Base-by-base conservation (phyloP, 768 basidiomycete genomes). In the Amanita fuliginea region DNA sequence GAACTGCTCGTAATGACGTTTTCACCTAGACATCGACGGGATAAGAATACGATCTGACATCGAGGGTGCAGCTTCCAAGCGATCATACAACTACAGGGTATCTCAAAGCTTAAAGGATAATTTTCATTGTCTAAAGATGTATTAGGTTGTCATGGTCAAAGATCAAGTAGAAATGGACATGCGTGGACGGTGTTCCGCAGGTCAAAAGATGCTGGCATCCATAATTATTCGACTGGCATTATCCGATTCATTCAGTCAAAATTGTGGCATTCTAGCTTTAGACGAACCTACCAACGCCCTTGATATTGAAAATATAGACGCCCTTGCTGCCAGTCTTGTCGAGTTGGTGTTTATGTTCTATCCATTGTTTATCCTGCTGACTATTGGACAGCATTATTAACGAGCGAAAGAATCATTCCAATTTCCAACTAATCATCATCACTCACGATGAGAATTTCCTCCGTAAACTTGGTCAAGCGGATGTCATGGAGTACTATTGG, bases 161-260 rank as follows among this genome's bases (percentile, higher is more conserved):
- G 94, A 97, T 62, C 87, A 93, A 59, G 94, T 97, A 6, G 95
- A 98, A 66, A 93, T 99, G 88, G 96, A 98, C 66, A 99, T 99
- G 96, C 83, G 96, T 50, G 96, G 96, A 21, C 81, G 96, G 54
- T 99, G 96, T 67, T 93, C 89, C 13, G 96, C 96, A 1, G 96
- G 96, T 0, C 96, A 99, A 67, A 99, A 99, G 69, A 97, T 98
- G 77, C 70, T 99, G 51, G 96, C 95, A 8, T 94, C 90, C 18
- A 97, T 98, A 65, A 91, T 98, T 66, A 98, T 99, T 59, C 83
- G 96, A 5, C 80, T 99, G 32, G 96, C 96, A 3, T 74, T 99
- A 22, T 95, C 95, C 4, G 96, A 99, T 61, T 95, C 92, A 2
- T 98, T 99, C 59, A 92, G 92, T 2, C 89, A 93, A 62, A 96